Conservation (phyloP, 768 basidiomycete species). For the Candolleomyces aberdarensis region DNA sequence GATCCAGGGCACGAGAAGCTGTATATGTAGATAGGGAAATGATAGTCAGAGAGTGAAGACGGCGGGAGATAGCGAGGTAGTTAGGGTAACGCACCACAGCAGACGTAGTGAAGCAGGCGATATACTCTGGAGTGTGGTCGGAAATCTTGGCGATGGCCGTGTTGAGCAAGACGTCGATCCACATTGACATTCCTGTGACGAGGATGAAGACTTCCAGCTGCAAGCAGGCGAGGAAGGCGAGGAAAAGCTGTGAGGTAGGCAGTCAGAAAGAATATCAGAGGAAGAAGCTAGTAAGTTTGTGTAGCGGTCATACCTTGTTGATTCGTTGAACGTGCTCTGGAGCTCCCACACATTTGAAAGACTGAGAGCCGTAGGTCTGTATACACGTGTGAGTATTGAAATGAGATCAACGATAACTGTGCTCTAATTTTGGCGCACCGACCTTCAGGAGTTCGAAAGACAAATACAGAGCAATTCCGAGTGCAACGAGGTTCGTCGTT, state of each 20-base stretch:
- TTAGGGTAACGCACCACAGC: slow-evolving; percentile 33
- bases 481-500: slow-evolving; percentile 39
- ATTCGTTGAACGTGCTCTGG: slow-evolving; percentile 47
- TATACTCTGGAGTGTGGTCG: slow-evolving; percentile 36
- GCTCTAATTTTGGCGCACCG: background rate
- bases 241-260: slow-evolving; percentile 39
- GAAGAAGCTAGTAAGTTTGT: too few relatives aligned
- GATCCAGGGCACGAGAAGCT: slow-evolving; percentile 54
- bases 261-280: background rate
- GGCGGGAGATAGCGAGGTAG: background rate
- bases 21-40: background rate
- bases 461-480: slow-evolving; percentile 39
- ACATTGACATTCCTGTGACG: slow-evolving; percentile 47
- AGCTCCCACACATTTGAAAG: slow-evolving; percentile 53
- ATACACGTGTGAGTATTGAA: background rate
- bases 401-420: background rate
- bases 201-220: slow-evolving; percentile 55
- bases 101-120: slow-evolving; percentile 43
- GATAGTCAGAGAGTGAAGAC: background rate
- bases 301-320: slow-evolving; percentile 28
- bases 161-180: slow-evolving; percentile 52
- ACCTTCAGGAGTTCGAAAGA: slow-evolving; percentile 47
- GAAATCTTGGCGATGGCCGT: slow-evolving; percentile 44
- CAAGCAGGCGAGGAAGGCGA: slow-evolving; percentile 50
- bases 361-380: slow-evolving; percentile 43